Conservation (phyloP, 257 asterid species). For the Plantago ovata region DNA sequence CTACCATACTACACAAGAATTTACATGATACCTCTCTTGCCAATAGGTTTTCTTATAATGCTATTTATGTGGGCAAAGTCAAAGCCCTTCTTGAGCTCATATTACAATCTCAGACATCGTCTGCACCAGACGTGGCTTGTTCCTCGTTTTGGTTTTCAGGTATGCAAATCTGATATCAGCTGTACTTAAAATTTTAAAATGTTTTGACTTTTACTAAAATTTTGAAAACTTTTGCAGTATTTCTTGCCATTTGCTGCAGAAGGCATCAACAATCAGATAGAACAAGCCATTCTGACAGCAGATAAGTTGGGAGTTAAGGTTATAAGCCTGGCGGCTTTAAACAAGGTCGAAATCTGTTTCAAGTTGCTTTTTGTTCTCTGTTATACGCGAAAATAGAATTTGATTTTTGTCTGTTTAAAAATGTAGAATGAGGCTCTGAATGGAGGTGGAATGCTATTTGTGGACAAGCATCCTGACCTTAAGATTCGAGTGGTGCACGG, state of each 20-base stretch:
- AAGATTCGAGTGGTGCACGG: constrained; percentile 89
- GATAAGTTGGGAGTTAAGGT: constrained; percentile 85
- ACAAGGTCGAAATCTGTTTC: constrained; percentile 50
- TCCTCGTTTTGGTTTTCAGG: constrained; percentile 96
- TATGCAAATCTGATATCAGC: constrained; percentile 11
- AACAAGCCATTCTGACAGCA: constrained; percentile 84
- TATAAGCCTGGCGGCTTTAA: constrained; percentile 94
- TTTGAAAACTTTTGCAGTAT: constrained; percentile 46
- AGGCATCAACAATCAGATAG: constrained; percentile 78
- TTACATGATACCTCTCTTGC: constrained; percentile 48
- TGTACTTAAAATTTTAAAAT: neutral
- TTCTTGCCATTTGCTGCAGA: constrained; percentile 82
- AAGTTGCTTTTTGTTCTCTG: neutral
- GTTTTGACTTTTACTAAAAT: neutral
- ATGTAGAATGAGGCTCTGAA: constrained; percentile 80
- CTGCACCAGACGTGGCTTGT: constrained; percentile 86
- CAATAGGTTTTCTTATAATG: constrained; percentile 50
- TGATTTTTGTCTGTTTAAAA: neutral
- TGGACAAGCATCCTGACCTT: constrained; percentile 66
- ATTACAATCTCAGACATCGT: constrained; percentile 56
- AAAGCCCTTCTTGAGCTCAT: constrained; percentile 64
- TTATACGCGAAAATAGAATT: neutral
- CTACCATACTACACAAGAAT: constrained; percentile 51
- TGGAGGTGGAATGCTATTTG: constrained; percentile 88
- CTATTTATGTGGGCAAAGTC: constrained; percentile 83